phyloP scores from a whole-genome alignment of 2,329 filamentous ascomycete species.

The Nigrospora oryzae region DNA sequence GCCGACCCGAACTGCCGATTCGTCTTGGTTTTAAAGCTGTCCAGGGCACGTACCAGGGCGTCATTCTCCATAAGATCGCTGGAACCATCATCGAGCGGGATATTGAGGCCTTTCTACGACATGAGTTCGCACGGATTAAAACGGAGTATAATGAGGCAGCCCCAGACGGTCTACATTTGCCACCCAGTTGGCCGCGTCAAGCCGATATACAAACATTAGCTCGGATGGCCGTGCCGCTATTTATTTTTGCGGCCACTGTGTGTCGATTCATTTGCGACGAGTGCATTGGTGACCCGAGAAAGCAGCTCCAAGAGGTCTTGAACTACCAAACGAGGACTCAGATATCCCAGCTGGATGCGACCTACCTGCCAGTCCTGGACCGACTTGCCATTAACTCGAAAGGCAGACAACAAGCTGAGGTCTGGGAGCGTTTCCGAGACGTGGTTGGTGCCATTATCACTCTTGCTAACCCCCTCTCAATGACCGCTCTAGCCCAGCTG shows the following conservation, averaged over 20 bases:
- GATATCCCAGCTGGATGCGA: constrained; percentile 10
- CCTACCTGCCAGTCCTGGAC: constrained; percentile 12
- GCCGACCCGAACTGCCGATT: constrained; percentile 29
- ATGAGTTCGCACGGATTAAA: constrained; percentile 8
- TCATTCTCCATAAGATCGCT: constrained; percentile 27
- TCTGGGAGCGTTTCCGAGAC: too few relatives aligned
- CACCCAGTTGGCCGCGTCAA: constrained; percentile 19
- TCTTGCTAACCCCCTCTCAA: background rate
- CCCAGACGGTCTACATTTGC: too few relatives aligned
- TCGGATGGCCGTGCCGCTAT: constrained; percentile 14
- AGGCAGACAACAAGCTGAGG: background rate
- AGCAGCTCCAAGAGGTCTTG: constrained; percentile 1
- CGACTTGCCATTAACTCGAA: background rate
- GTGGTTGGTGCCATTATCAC: too few relatives aligned
- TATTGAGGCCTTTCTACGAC: background rate
- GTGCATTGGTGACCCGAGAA: background rate
- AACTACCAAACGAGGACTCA: background rate
- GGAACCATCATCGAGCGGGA: background rate
- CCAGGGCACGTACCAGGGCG: constrained; percentile 13
- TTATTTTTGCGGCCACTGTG: constrained; percentile 19
- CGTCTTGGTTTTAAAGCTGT: constrained; percentile 24
- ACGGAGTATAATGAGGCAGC: too few relatives aligned
- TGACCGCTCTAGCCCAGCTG: background rate
- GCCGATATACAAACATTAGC: constrained; percentile 5
- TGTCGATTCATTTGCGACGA: constrained; percentile 16